A percentile compares a stretch with the other conserved stretches of the same genome.
These are phyloP conservation scores for Dillenia suffruticosa DNA, from an alignment of 164 flowering plant genomes.

Conservation along the genomic window DNA sequence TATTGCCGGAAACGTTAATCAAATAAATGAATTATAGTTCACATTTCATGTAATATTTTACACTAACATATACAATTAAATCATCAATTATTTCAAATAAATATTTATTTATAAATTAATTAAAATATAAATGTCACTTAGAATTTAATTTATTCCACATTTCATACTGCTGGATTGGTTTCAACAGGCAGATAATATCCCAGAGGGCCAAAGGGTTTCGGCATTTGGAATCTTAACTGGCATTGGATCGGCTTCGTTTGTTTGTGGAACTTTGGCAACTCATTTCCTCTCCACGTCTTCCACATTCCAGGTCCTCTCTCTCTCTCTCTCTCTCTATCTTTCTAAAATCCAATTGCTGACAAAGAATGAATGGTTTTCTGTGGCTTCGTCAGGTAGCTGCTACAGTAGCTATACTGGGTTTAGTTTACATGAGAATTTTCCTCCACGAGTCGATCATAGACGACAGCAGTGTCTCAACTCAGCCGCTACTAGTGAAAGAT, in stretches of 20 bases:
- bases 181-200: slow-evolving; percentile 68
- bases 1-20: too few relatives aligned
- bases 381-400: slow-evolving; percentile 26
- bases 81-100: too few relatives aligned
- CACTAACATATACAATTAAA: too few relatives aligned
- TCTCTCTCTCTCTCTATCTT: too few relatives aligned
- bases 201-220: slow-evolving; percentile 55
- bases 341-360: too few relatives aligned
- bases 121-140: too few relatives aligned
- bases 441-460: slow-evolving; percentile 27
- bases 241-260: slow-evolving; percentile 56
- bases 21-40: too few relatives aligned
- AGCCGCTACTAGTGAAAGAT: slow-evolving; percentile 17
- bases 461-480: slow-evolving; percentile 8
- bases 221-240: slow-evolving; percentile 82
- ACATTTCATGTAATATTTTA: too few relatives aligned
- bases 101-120: too few relatives aligned
- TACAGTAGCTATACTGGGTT: slow-evolving; percentile 19
- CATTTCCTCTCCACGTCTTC: slow-evolving; percentile 74
- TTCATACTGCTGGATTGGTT: too few relatives aligned
- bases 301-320: slow-evolving; percentile 39
- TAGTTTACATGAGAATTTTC: slow-evolving; percentile 39
- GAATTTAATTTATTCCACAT: too few relatives aligned
- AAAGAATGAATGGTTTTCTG: too few relatives aligned
- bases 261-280: slow-evolving; percentile 64